Conservation (phyloP, 257 asterid species). For the Solanum arcanum region DNA sequence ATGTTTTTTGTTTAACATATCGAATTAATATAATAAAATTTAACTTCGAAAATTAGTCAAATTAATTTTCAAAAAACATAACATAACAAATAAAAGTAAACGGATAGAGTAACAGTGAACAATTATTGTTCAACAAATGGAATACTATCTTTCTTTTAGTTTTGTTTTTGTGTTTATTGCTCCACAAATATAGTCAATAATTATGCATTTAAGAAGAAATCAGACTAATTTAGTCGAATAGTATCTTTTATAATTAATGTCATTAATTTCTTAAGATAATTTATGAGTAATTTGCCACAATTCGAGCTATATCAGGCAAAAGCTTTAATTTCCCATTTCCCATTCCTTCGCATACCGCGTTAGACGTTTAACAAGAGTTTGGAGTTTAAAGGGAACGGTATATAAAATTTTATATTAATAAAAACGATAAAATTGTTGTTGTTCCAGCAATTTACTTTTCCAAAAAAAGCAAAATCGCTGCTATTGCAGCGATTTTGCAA, state of each 20-base stretch:
- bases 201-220: not conserved
- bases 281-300: not conserved
- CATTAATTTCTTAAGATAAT: not conserved
- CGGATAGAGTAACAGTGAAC: too few species aligned
- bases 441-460: too few species aligned
- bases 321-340: not conserved
- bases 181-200: not conserved
- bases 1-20: too few species aligned
- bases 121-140: too few species aligned
- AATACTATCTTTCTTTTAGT: not conserved
- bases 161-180: not conserved
- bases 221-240: not conserved
- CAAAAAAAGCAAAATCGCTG: too few species aligned
- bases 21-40: too few species aligned
- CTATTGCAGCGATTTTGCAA: too few species aligned
- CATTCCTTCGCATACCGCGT: not conserved
- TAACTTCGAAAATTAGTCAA: too few species aligned
- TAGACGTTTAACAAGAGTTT: not conserved
- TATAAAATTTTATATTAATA: too few species aligned
- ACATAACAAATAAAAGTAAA: too few species aligned
- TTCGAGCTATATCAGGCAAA: not conserved
- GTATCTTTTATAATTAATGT: not conserved
- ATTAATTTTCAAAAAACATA: accelerated
- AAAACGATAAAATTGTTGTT: too few species aligned
- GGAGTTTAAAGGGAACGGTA: too few species aligned